Conservation (phyloP, 306 rosid species). For the Datisca glomerata region DNA sequence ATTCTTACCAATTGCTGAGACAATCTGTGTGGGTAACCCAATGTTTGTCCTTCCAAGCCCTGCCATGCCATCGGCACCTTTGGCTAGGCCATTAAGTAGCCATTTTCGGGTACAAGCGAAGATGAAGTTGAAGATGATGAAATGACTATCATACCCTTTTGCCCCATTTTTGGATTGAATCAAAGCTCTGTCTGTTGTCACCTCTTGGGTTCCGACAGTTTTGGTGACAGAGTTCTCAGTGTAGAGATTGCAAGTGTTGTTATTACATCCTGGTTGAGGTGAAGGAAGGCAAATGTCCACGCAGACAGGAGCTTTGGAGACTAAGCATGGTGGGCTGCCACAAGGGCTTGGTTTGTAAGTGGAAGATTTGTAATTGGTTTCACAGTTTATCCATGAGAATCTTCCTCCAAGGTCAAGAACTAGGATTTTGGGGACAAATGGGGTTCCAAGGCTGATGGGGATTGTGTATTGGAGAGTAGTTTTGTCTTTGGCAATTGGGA, state of each 20-base stretch:
- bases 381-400: neutral
- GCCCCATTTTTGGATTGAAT: neutral
- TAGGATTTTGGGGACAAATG: neutral
- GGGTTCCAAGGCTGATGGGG: neutral
- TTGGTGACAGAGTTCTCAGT: neutral
- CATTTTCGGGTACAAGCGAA: slow-evolving; percentile 28
- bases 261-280: neutral
- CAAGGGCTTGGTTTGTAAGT: neutral
- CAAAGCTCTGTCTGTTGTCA: neutral
- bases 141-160: neutral
- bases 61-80: slow-evolving; percentile 34
- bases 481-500: neutral
- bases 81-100: slow-evolving; percentile 25
- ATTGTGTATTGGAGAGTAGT: neutral
- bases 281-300: neutral
- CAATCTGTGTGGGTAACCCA: slow-evolving; percentile 34
- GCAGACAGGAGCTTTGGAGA: neutral
- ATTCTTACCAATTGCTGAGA: slow-evolving; percentile 23
- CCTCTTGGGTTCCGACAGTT: neutral
- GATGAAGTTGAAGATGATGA: slow-evolving; percentile 17
- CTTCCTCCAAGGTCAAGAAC: neutral
- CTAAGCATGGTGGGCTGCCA: neutral
- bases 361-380: neutral
- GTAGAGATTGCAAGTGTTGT: neutral
- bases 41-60: slow-evolving; percentile 40